Base-by-base conservation (phyloP, 108 stramenopile species). In the Epithemia pelagica region DNA sequence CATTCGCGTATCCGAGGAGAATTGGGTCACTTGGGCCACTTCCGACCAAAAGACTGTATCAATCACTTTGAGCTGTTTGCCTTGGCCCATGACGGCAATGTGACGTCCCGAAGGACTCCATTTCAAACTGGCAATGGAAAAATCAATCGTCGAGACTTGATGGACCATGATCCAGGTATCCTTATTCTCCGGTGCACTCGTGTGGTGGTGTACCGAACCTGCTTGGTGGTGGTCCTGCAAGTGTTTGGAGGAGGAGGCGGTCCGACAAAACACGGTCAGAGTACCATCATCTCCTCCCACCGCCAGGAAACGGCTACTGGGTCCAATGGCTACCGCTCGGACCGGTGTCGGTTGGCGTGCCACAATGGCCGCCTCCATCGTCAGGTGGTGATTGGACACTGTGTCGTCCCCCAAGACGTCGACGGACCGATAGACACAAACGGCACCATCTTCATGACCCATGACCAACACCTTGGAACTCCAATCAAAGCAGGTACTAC, bases 251-350 rank as follows among this genome's bases (percentile, higher is more conserved):
- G 18, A 19, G n/a, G n/a, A n/a, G n/a, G n/a, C n/a, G 15, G 5
- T 46, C 10, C 37, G 37, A 46, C 37, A 46, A 27, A 30, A 83
- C 93, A 68, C 90, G 89, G 67, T 94, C 93, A 96, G 83, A 32
- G 93, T 94, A 29, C 91, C 77, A 75, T 96, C 94, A 56, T 94
- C 96, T 28, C 96, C 96, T n/a, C 96, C 96, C 24, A 96, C 89
- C 2, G 94, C 94, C 54, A 92, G 52, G n/a, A 96, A 69, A 7
- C 60, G 23, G 2, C 75, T 73, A 67, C 33, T 58, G 1, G 56
- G 32, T 28, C 69, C 69, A 60, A 80, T 75, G 21, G 79, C 52
- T 21, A 80, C 26, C 0, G 74, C 61, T 29, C 79, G 64, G 3
- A 73, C 59, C 8, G 74, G 65, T 8, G 19, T 20, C 8, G 62